Percentiles rank a stretch among this genome's conserved stretches.
Conservation (phyloP, 179 eudicot genomes). For the Actinidia arguta region DNA sequence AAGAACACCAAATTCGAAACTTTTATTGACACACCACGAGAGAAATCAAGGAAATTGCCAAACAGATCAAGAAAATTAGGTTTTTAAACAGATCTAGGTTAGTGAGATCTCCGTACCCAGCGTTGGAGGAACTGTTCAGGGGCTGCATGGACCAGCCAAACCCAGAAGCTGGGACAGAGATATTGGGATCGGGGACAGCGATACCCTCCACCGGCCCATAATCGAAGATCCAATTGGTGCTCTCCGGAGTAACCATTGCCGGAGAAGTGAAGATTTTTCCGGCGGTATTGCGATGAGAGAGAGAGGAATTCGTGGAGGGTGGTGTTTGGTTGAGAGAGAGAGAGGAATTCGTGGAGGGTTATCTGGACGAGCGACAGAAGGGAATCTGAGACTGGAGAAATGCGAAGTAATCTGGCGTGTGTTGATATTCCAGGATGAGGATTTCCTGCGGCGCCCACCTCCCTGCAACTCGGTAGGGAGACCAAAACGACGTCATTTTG, state of each 20-base stretch:
- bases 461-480: too few relatives aligned
- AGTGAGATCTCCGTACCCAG: conserved; percentile 37
- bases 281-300: not conserved
- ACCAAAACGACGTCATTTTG: too few relatives aligned
- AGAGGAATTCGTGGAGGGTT: too few relatives aligned
- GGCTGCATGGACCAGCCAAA: conserved; percentile 57
- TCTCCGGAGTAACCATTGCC: conserved; percentile 69
- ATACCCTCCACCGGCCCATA: conserved; percentile 63
- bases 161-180: conserved; percentile 47
- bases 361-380: not conserved
- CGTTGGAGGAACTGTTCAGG: conserved; percentile 51
- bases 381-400: not conserved
- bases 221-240: conserved; percentile 68
- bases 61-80: not conserved
- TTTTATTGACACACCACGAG: not conserved
- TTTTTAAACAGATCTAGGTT: not conserved
- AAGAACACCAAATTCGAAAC: not conserved
- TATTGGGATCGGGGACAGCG: conserved; percentile 49
- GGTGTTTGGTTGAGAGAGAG: too few relatives aligned
- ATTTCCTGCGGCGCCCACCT: too few relatives aligned
- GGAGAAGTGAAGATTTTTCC: conserved; percentile 36
- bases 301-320: not conserved
- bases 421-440: not conserved
- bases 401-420: not conserved
- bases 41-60: not conserved